Evolutionary conservation across 768 basidiomycete species (phyloP).

Genomic region (Mycena filopes): DNA sequence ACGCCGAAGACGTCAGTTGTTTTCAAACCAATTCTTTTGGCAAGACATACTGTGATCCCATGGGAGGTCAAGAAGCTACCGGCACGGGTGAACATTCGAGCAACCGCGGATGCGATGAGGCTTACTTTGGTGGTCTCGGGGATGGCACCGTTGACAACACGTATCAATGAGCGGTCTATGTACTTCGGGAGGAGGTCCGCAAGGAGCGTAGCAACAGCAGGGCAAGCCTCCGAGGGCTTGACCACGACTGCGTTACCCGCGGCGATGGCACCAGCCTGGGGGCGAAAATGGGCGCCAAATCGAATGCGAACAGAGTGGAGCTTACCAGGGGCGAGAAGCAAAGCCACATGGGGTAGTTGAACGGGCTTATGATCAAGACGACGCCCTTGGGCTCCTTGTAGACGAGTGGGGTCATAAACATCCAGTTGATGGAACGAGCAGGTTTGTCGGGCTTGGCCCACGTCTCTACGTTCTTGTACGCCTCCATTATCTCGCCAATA

Average conservation of each 20-base stretch:
- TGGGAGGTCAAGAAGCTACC: slow-evolving; percentile 74
- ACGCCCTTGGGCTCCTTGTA: slow-evolving; percentile 84
- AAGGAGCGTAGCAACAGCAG: slow-evolving; percentile 65
- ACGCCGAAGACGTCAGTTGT: slow-evolving; percentile 3
- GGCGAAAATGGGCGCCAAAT: not conserved
- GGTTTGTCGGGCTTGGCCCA: slow-evolving; percentile 78
- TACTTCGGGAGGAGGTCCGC: slow-evolving; percentile 80
- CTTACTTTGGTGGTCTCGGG: slow-evolving; percentile 68
- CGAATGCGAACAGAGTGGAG: not conserved
- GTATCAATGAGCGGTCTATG: slow-evolving; percentile 72
- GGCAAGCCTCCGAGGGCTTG: slow-evolving; percentile 81
- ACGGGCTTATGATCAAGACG: slow-evolving; percentile 75
- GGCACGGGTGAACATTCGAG: not conserved
- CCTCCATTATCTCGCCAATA: slow-evolving; percentile 61
- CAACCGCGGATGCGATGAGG: slow-evolving; percentile 3
- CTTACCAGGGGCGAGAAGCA: slow-evolving; percentile 67
- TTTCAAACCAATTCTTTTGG: not conserved
- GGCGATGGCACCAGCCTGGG: slow-evolving; percentile 74
- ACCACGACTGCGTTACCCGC: slow-evolving; percentile 79
- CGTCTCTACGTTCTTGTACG: slow-evolving; percentile 72
- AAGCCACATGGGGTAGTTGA: slow-evolving; percentile 80
- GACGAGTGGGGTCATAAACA: slow-evolving; percentile 69
- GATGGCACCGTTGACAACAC: slow-evolving; percentile 75
- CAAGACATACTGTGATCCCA: slow-evolving; percentile 65
- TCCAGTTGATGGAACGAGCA: slow-evolving; percentile 65